Conservation (phyloP, 1,139 yeast species). For the Kluyveromyces sp. region DNA sequence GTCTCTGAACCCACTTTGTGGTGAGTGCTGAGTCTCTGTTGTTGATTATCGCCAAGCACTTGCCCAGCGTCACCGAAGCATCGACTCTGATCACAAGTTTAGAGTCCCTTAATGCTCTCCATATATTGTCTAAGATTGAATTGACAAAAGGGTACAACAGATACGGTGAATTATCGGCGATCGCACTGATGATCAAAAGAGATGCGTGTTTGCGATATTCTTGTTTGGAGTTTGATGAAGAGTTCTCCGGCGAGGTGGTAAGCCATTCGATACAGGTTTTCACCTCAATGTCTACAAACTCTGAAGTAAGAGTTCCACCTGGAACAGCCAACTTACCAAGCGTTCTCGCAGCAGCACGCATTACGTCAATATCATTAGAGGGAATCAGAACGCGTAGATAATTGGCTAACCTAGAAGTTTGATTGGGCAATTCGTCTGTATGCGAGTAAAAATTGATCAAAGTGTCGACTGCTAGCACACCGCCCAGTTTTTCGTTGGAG, state of each 20-base stretch:
- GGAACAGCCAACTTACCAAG: constrained; percentile 85
- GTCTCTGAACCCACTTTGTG: constrained; percentile 64
- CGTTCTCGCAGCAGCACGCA: constrained; percentile 80
- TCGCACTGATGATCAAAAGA: constrained; percentile 69
- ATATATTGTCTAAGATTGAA: constrained; percentile 71
- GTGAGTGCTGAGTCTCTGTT: constrained; percentile 70
- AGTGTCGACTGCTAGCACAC: constrained; percentile 83
- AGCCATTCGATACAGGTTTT: constrained; percentile 88
- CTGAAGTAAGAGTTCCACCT: constrained; percentile 84
- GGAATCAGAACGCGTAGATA: constrained; percentile 76
- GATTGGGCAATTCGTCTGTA: constrained; percentile 78
- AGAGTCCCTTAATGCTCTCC: constrained; percentile 81
- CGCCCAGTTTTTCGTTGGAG: constrained; percentile 71
- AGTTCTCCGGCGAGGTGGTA: constrained; percentile 42
- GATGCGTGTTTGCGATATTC: constrained; percentile 89
- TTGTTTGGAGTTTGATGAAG: constrained; percentile 54
- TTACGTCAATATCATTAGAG: constrained; percentile 74
- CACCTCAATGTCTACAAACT: constrained; percentile 88
- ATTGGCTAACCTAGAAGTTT: constrained; percentile 84
- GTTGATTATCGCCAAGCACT: constrained; percentile 70
- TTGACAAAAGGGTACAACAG: constrained; percentile 70
- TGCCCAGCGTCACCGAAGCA: constrained; percentile 74
- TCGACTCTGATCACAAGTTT: constrained; percentile 71
- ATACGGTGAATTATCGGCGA: constrained; percentile 86
- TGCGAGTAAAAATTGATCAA: constrained; percentile 71